Evolutionary conservation across 148 eudicot genomes (phyloP).

Genomic region (Spergularia bocconei): DNA sequence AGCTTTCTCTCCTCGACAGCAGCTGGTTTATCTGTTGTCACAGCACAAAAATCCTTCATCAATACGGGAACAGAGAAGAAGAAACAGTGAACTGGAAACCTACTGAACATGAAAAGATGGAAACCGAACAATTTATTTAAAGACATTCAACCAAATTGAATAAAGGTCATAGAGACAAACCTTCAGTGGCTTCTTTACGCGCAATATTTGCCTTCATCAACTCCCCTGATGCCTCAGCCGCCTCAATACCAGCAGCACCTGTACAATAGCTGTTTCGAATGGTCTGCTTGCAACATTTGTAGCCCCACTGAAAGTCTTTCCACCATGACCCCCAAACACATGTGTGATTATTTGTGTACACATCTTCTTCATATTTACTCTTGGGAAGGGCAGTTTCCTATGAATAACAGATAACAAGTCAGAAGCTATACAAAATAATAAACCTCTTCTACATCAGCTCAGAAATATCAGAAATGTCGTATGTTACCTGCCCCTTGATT

Average conservation of each 20-base stretch:
- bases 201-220: slow-evolving; percentile 94
- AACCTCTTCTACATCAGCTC: background rate
- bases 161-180: slow-evolving; percentile 25
- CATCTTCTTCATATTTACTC: slow-evolving; percentile 96
- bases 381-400: slow-evolving; percentile 70
- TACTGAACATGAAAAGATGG: background rate
- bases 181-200: slow-evolving; percentile 82
- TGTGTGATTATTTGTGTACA: slow-evolving; percentile 67
- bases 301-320: slow-evolving; percentile 93
- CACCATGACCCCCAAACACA: slow-evolving; percentile 95
- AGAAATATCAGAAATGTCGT: background rate
- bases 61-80: background rate
- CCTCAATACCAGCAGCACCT: slow-evolving; percentile 94
- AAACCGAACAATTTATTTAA: background rate
- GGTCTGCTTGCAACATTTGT: slow-evolving; percentile 74
- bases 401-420: background rate
- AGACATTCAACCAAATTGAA: background rate
- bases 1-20: slow-evolving; percentile 60
- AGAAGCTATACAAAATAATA: background rate
- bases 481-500: slow-evolving; percentile 59
- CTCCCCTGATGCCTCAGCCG: slow-evolving; percentile 81
- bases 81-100: background rate
- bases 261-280: slow-evolving; percentile 85
- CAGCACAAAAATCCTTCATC: background rate
- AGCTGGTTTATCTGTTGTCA: slow-evolving; percentile 47